Conservation (phyloP, 208 protist species). For the Crithidia fasciculata region DNA sequence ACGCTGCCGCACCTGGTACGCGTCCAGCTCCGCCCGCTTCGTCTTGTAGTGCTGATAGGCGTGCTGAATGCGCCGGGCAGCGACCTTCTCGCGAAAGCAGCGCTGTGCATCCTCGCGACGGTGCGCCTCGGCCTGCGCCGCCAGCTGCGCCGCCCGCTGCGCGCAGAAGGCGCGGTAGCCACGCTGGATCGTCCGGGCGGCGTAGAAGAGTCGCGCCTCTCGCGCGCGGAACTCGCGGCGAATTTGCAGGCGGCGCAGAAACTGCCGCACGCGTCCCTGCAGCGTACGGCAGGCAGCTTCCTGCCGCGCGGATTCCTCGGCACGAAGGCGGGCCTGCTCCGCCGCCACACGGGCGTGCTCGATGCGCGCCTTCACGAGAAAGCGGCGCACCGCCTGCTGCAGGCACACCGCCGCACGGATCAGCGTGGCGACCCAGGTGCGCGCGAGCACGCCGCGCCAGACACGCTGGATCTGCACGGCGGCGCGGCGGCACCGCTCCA, state of each 20-base stretch:
- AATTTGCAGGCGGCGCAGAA: slow-evolving; percentile 71
- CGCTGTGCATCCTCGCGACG: slow-evolving; percentile 66
- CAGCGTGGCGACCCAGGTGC: slow-evolving; percentile 58
- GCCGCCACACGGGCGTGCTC: slow-evolving; percentile 45
- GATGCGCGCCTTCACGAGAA: slow-evolving; percentile 52
- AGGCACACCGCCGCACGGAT: slow-evolving; percentile 51
- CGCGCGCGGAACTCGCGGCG: slow-evolving; percentile 53
- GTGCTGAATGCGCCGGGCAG: slow-evolving; percentile 76
- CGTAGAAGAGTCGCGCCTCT: slow-evolving; percentile 56
- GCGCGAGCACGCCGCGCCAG: slow-evolving; percentile 79
- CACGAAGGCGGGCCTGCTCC: slow-evolving; percentile 34
- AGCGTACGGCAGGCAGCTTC: slow-evolving; percentile 57
- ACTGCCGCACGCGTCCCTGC: slow-evolving; percentile 73
- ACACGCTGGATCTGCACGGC: slow-evolving; percentile 74
- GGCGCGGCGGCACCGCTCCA: slow-evolving; percentile 56
- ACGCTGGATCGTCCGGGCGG: slow-evolving; percentile 81
- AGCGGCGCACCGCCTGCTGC: slow-evolving; percentile 64
- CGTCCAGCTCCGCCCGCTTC: slow-evolving; percentile 48
- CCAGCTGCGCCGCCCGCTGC: slow-evolving; percentile 45
- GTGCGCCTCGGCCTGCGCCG: slow-evolving; percentile 63
- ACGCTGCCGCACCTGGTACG: slow-evolving; percentile 38
- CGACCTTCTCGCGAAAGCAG: slow-evolving; percentile 46
- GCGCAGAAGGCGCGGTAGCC: slow-evolving; percentile 66
- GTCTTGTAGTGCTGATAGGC: slow-evolving; percentile 59
- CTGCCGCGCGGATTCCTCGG: slow-evolving; percentile 46